Conservation (phyloP, 2,329 filamentous ascomycete species). For the Sporothrix pseudoabietina region DNA sequence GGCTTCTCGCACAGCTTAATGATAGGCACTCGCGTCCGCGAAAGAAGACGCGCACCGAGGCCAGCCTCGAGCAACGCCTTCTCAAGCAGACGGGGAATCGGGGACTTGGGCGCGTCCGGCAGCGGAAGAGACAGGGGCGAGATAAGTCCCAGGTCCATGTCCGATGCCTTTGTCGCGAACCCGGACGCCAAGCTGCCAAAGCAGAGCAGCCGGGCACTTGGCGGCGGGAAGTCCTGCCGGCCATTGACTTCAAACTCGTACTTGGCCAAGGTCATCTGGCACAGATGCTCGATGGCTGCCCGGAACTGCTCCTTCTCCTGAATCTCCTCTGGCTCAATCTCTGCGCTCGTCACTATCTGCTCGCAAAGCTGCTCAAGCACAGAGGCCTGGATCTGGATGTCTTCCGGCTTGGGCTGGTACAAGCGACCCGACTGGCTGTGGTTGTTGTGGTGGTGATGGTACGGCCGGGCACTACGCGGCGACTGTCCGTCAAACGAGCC, state of each 20-base stretch:
- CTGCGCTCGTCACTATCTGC: slow-evolving; percentile 57
- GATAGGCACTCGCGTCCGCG: slow-evolving; percentile 79
- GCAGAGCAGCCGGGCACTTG: slow-evolving; percentile 68
- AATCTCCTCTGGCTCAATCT: slow-evolving; percentile 66
- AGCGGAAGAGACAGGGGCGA: slow-evolving; percentile 61
- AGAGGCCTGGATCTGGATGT: slow-evolving; percentile 52
- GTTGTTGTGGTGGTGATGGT: slow-evolving; percentile 20
- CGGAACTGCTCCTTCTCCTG: slow-evolving; percentile 73
- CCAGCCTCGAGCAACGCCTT: slow-evolving; percentile 71
- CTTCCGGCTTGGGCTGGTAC: slow-evolving; percentile 44
- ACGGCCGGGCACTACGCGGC: slow-evolving; percentile 28
- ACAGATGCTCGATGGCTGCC: slow-evolving; percentile 63
- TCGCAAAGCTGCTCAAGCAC: slow-evolving; percentile 54
- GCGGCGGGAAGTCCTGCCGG: slow-evolving; percentile 51
- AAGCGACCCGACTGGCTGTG: slow-evolving; percentile 37
- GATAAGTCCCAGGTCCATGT: slow-evolving; percentile 84
- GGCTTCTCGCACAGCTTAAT: slow-evolving; percentile 82
- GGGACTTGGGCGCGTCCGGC: slow-evolving; percentile 57
- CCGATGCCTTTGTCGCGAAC: slow-evolving; percentile 83
- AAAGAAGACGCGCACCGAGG: slow-evolving; percentile 74
- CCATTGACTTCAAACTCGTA: slow-evolving; percentile 52
- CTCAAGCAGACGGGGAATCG: slow-evolving; percentile 74
- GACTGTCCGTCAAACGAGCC: slow-evolving; percentile 34
- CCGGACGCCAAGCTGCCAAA: slow-evolving; percentile 84
- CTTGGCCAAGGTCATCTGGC: slow-evolving; percentile 59